phyloP scores from a whole-genome alignment of 2,329 filamentous ascomycete species.

The Phaeosphaeria sp. region DNA sequence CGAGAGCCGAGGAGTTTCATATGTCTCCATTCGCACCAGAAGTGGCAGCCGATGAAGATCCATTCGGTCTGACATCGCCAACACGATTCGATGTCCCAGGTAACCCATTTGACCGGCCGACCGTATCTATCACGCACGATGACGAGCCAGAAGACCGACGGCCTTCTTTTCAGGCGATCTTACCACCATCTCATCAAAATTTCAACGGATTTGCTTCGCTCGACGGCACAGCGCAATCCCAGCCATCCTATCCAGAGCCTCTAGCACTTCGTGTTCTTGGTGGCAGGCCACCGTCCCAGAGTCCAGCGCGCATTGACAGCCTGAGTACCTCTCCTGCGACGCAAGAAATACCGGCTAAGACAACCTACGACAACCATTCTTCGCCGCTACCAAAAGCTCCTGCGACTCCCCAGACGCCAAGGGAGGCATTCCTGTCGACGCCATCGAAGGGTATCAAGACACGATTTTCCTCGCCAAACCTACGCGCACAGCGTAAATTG shows the following conservation, averaged over 20 bases:
- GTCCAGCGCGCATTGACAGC: slow-evolving; percentile 31
- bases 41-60: slow-evolving; percentile 41
- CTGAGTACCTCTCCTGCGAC: slow-evolving; percentile 27
- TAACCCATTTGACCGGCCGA: slow-evolving; percentile 32
- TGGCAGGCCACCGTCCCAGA: slow-evolving; percentile 13
- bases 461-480: slow-evolving; percentile 49
- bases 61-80: slow-evolving; percentile 48
- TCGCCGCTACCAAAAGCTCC: slow-evolving; percentile 18
- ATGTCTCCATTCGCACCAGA: slow-evolving; percentile 46
- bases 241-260: slow-evolving; percentile 24
- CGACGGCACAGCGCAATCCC: slow-evolving; percentile 40
- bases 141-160: slow-evolving; percentile 33
- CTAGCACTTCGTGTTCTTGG: slow-evolving; percentile 14
- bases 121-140: slow-evolving; percentile 21
- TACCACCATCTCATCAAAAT: slow-evolving; percentile 41
- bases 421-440: slow-evolving; percentile 35
- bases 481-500: slow-evolving; percentile 46
- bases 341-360: slow-evolving; percentile 12
- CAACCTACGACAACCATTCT: slow-evolving; percentile 1
- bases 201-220: slow-evolving; percentile 45
- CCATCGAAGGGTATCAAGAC: slow-evolving; percentile 40
- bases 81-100: slow-evolving; percentile 51
- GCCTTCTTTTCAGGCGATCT: slow-evolving; percentile 46
- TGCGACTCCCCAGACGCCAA: slow-evolving; percentile 21
- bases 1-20: slow-evolving; percentile 44